Conservation (phyloP, 192 early-diverging fungal genomes). For the Geranomyces variabilis region DNA sequence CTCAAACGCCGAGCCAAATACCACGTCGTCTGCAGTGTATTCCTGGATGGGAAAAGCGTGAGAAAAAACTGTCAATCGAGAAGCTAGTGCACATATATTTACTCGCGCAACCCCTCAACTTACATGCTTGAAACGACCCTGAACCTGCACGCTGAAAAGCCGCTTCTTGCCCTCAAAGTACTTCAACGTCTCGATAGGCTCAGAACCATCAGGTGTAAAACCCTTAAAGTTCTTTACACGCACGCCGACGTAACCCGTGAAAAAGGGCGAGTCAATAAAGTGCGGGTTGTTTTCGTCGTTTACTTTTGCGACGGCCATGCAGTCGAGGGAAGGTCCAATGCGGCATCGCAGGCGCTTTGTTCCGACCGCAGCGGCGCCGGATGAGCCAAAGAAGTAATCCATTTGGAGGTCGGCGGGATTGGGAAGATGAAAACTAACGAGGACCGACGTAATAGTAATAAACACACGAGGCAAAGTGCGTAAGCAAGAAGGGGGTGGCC, state of each 20-base stretch:
- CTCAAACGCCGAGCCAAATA: slow-evolving; percentile 82
- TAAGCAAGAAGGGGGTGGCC: too few relatives aligned
- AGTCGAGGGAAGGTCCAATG: slow-evolving; percentile 48
- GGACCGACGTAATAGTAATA: too few relatives aligned
- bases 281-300: slow-evolving; percentile 70
- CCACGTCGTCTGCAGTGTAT: slow-evolving; percentile 64
- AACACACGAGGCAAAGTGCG: too few relatives aligned
- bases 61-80: too few relatives aligned
- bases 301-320: slow-evolving; percentile 44
- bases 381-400: slow-evolving; percentile 51
- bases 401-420: not conserved
- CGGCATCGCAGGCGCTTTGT: slow-evolving; percentile 49
- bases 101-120: slow-evolving; percentile 21
- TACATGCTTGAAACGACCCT: slow-evolving; percentile 72
- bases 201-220: slow-evolving; percentile 44
- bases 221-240: slow-evolving; percentile 71
- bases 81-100: not conserved
- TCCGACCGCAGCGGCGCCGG: slow-evolving; percentile 30
- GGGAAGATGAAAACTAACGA: too few relatives aligned
- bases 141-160: slow-evolving; percentile 73
- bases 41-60: slow-evolving; percentile 31
- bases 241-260: slow-evolving; percentile 68
- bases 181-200: slow-evolving; percentile 32
- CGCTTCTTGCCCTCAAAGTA: slow-evolving; percentile 67
- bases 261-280: slow-evolving; percentile 65